Evolutionary conservation across 2,329 filamentous ascomycete genomes (phyloP), one percentile per base, ranked within the genome.

Genomic region (Aureobasidium vineae): DNA sequence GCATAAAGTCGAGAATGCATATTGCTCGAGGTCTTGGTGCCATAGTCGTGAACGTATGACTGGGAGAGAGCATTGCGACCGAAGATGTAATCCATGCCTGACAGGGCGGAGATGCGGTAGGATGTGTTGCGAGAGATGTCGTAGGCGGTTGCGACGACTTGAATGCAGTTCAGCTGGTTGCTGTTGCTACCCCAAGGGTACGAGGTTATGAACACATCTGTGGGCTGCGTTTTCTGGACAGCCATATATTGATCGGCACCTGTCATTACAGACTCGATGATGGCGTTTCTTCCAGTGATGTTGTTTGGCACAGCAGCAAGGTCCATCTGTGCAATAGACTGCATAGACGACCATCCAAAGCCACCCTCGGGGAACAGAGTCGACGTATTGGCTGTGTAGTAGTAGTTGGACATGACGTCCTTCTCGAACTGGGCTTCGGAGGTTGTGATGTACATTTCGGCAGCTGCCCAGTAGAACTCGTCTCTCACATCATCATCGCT

Each of bases 401-500:
- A 66, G 28, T 50, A 50, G 19, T 66, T 66, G 26, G 28, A 63
- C 21, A 56, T 68, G 54, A 68, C 45, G 40, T 68, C 67, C 15
- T 66, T 28, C 26, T 45, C 53, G 23, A 66, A 68, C 33, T 68
- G 26, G 5, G 41, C 52, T 40, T 66, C 67, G 2, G 64, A 66
- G 7, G 67, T 68, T 3, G 67, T 68, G 54, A 68, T 60, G 56
- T 68, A 68, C 54, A 68, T 45, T 28, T 68, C 67, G 38, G 64
- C 63, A 31, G 67, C 64, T 16, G 67, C 67, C 67, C 67, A 68
- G 67, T 66, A 68, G 19, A 66, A 68, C 26, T 68, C 67, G 33
- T 68, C 67, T 45, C 43, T 26, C 16, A 68, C 67, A 28, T 68
- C 67, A 36, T 68, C 66, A 33, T 68, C 67, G 41, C 56, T 68